phyloP scores from a whole-genome alignment of 257 asterid species.

The Jaltomata sinuosa region DNA sequence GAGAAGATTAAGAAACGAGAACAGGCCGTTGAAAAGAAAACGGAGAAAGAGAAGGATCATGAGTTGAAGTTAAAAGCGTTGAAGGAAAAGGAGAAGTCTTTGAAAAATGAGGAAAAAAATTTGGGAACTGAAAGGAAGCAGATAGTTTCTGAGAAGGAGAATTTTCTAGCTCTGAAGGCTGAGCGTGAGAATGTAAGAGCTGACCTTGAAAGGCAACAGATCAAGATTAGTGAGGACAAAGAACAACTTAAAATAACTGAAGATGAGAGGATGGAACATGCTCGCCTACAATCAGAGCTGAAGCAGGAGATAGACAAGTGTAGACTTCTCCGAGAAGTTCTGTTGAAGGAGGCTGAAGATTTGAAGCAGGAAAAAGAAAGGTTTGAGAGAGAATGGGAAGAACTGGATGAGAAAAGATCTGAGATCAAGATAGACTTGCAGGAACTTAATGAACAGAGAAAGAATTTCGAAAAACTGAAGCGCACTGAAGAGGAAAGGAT shows the following conservation, averaged over 20 bases:
- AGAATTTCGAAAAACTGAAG: conserved; percentile 36
- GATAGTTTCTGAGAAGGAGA: conserved; percentile 50
- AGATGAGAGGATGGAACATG: conserved; percentile 67
- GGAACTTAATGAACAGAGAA: conserved; percentile 44
- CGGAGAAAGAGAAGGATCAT: conserved; percentile 59
- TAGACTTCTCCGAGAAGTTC: conserved; percentile 57
- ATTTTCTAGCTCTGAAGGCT: conserved; percentile 38
- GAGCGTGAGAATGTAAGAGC: conserved; percentile 61
- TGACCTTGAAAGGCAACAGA: conserved; percentile 49
- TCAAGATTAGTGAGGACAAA: conserved; percentile 44
- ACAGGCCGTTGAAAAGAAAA: conserved; percentile 66
- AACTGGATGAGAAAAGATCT: conserved; percentile 63
- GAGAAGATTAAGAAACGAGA: conserved; percentile 84
- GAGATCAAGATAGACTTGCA: conserved; percentile 57
- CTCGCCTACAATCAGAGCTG: conserved; percentile 67
- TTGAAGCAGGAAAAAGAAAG: conserved; percentile 78
- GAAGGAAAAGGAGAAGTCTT: conserved; percentile 72
- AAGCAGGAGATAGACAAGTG: conserved; percentile 80
- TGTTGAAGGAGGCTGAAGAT: conserved; percentile 63
- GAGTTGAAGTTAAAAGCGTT: conserved; percentile 56
- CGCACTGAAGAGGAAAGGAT: conserved; percentile 65
- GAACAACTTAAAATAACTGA: conserved; percentile 74
- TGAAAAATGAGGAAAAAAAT: conserved; percentile 55
- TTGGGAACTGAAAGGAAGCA: conserved; percentile 55
- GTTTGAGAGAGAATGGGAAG: conserved; percentile 97